Conservation (phyloP, 352 stramenopile species). For the Globisporangium acanthophoron region DNA sequence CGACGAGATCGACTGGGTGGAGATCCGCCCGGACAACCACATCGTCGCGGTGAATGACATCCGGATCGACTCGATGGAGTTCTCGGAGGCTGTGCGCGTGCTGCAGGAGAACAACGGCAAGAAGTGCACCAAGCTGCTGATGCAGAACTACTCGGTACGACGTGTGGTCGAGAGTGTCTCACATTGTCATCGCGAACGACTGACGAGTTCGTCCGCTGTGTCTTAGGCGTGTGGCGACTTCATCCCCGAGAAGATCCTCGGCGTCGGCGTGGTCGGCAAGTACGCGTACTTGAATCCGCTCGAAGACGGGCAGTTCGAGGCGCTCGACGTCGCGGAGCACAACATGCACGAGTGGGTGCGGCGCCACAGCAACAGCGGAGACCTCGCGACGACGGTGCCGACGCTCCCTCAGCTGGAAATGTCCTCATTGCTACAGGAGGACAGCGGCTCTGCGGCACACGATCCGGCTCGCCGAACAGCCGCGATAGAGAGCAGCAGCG, state of each 20-base stretch:
- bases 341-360: slow-evolving; percentile 59
- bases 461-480: background rate
- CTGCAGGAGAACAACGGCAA: slow-evolving; percentile 85
- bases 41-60: slow-evolving; percentile 88
- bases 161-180: background rate
- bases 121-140: slow-evolving; percentile 81
- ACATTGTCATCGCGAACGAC: background rate
- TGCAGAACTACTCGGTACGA: slow-evolving; percentile 81
- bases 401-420: slow-evolving; percentile 14
- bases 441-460: background rate
- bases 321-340: slow-evolving; percentile 28
- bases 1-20: slow-evolving; percentile 76
- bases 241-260: slow-evolving; percentile 84
- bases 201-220: background rate
- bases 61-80: slow-evolving; percentile 80
- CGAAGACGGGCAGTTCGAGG: slow-evolving; percentile 30
- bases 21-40: slow-evolving; percentile 75
- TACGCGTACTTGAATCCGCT: slow-evolving; percentile 72
- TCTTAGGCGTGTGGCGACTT: slow-evolving; percentile 70
- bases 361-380: slow-evolving; percentile 22
- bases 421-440: background rate
- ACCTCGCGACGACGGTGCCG: slow-evolving; percentile 15
- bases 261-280: slow-evolving; percentile 72
- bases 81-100: slow-evolving; percentile 65
- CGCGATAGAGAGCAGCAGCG: background rate